Percentiles rank a stretch among this genome's conserved stretches.
Evolutionary conservation across 306 rosid species (phyloP).

Genomic region (Castanospermum australe): DNA sequence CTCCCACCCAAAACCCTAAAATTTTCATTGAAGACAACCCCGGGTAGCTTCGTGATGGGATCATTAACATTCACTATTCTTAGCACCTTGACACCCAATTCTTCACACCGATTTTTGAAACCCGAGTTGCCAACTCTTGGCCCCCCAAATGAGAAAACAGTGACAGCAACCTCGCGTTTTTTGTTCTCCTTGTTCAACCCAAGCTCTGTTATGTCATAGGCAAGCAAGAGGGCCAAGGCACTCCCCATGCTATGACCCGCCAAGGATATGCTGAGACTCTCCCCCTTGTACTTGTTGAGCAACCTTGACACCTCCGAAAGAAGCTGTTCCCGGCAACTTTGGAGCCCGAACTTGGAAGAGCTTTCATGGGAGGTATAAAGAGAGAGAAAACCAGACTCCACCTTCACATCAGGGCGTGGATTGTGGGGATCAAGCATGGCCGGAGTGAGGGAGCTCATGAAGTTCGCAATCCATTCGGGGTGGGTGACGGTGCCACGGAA

Average conservation of each 20-base stretch:
- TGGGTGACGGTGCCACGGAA: constrained; percentile 82
- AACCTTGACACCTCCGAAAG: constrained; percentile 72
- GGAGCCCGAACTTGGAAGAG: constrained; percentile 49
- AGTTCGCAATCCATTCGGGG: constrained; percentile 77
- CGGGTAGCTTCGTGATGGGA: constrained; percentile 88
- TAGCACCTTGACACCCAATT: constrained; percentile 74
- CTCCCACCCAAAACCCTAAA: constrained; percentile 78
- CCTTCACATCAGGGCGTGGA: constrained; percentile 61
- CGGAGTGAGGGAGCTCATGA: constrained; percentile 79
- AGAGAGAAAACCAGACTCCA: constrained; percentile 77
- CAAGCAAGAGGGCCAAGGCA: constrained; percentile 80
- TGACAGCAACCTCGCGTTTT: constrained; percentile 29
- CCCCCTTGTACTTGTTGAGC: constrained; percentile 53
- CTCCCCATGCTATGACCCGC: constrained; percentile 98
- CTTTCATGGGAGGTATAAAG: constrained; percentile 78
- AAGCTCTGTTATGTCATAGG: constrained; percentile 81
- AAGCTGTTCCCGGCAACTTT: constrained; percentile 88
- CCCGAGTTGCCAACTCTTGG: constrained; percentile 81
- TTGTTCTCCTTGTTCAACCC: constrained; percentile 45
- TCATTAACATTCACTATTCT: constrained; percentile 78
- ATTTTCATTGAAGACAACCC: constrained; percentile 77
- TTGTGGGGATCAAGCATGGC: constrained; percentile 72
- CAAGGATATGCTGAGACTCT: constrained; percentile 63
- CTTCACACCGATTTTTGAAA: constrained; percentile 75
- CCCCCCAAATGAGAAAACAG: constrained; percentile 87